phyloP scores from a whole-genome alignment of 208 protist genomes.

The Acanthamoeba lenticulata region DNA sequence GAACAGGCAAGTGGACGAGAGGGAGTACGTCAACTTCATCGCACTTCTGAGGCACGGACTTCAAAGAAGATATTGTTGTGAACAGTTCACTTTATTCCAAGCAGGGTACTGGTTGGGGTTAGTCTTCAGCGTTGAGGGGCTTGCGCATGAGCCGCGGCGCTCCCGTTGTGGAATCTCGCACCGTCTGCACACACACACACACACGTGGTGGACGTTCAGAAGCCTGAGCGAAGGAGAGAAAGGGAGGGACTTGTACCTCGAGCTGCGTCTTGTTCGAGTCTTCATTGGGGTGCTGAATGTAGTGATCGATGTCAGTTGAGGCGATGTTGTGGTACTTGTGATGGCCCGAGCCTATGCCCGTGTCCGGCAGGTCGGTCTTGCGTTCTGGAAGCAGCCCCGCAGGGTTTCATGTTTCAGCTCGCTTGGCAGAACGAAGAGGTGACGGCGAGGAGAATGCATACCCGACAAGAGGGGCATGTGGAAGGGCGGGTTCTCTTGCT shows the following conservation, averaged over 20 bases:
- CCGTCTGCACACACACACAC: background rate
- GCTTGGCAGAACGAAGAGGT: background rate
- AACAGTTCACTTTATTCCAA: too few species aligned
- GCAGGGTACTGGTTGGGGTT: too few species aligned
- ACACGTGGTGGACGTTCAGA: background rate
- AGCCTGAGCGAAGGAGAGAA: background rate
- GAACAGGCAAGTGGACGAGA: too few species aligned
- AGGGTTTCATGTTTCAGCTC: background rate
- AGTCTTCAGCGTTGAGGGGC: conserved; percentile 49
- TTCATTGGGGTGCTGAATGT: background rate
- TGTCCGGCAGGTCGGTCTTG: conserved; percentile 28
- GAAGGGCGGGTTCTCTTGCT: background rate
- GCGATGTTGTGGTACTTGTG: conserved; percentile 52
- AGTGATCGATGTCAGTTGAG: conserved; percentile 2
- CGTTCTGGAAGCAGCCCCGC: background rate
- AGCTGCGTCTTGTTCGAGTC: conserved; percentile 41
- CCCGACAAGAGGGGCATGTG: background rate
- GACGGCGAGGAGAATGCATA: background rate
- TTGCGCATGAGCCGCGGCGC: conserved; percentile 46
- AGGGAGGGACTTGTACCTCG: background rate
- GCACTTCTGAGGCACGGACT: too few species aligned
- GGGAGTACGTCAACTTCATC: too few species aligned
- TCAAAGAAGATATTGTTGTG: too few species aligned
- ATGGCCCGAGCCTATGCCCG: conserved; percentile 3
- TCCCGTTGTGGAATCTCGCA: background rate